Evolutionary conservation across 257 asterid species (phyloP).

Genomic region (Solanum chiquidenum): DNA sequence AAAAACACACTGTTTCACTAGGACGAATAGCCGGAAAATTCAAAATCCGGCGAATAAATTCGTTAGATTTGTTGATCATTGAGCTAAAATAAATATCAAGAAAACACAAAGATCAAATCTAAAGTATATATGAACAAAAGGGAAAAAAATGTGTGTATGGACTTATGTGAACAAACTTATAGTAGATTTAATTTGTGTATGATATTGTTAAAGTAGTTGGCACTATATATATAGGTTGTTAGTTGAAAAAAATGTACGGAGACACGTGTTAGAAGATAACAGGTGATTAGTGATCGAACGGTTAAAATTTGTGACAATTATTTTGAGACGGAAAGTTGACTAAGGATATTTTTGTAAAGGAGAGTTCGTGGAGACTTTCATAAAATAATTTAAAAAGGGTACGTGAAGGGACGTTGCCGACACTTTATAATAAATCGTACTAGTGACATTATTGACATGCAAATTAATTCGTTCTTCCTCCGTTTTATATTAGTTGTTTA

Average conservation of each 20-base stretch:
- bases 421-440: conserved; percentile 10
- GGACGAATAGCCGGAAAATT: conserved; percentile 81
- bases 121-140: neutral
- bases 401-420: conserved; percentile 46
- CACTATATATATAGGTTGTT: conserved; percentile 8
- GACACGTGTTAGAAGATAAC: conserved; percentile 24
- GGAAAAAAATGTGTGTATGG: neutral
- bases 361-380: conserved; percentile 6
- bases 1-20: conserved; percentile 36
- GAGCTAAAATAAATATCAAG: conserved; percentile 5
- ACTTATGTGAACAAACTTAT: neutral
- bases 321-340: neutral
- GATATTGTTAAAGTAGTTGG: neutral
- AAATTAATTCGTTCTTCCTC: neutral
- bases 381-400: conserved; percentile 1
- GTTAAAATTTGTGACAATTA: conserved; percentile 2
- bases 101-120: neutral
- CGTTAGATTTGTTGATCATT: conserved; percentile 41
- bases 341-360: neutral
- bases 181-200: neutral
- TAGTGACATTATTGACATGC: neutral
- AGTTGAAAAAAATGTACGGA: neutral
- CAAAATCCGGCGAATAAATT: conserved; percentile 65
- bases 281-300: neutral
- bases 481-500: no score